Base-by-base conservation (phyloP, 2,329 filamentous ascomycete genomes). In the Ceratocystis smalleyi region DNA sequence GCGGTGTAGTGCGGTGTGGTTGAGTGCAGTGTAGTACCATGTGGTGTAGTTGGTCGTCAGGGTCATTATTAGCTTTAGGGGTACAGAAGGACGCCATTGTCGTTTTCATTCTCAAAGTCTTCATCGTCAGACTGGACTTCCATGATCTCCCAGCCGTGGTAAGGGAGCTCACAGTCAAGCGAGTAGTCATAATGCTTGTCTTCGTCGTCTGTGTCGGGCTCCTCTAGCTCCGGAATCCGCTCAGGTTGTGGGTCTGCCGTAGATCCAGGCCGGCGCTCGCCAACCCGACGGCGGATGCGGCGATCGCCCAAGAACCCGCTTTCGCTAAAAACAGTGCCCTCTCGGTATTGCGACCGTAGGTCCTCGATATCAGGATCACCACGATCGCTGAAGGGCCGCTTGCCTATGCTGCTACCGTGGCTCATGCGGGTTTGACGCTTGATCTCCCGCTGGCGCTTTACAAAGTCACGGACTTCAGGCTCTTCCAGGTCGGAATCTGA, bases 401-500 rank as follows among this genome's bases (percentile, higher is more conserved):
- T 82, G 68, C 78, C 78, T 63, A 81, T 77, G 71, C 78, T 81
- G 68, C 79, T 81, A 59, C 79, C 79, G 68, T 77, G 76, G 62
- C 77, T 80, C 70, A 79, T 76, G 27, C 79, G 74, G 49, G 75
- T 75, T 40, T 73, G 73, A 62, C 78, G 75, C 63, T 73, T 75
- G 43, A 77, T 72, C 61, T 76, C 76, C 43, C 77, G 75, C 60
- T 76, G 76, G 65, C 72, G 54, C 40, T 15, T 10, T 3, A 62
- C 57, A 47, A 68, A 68, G 43, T 73, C 2, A 71, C 77, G 0
- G 81, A 85, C 68, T 71, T 79, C 27, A 84, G 86, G 75, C 71
- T 75, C 4, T 75, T 86, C 19, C 72, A 79, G 43, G 81, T 86
- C 66, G 70, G 70, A 7, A 81, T 67, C 67, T 5, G 66, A 67